A percentile compares a stretch with the other conserved stretches of the same genome.
These are phyloP conservation scores for Talaromyces liani DNA, from an alignment of 495 filamentous ascomycete species.

Conservation along the genomic window DNA sequence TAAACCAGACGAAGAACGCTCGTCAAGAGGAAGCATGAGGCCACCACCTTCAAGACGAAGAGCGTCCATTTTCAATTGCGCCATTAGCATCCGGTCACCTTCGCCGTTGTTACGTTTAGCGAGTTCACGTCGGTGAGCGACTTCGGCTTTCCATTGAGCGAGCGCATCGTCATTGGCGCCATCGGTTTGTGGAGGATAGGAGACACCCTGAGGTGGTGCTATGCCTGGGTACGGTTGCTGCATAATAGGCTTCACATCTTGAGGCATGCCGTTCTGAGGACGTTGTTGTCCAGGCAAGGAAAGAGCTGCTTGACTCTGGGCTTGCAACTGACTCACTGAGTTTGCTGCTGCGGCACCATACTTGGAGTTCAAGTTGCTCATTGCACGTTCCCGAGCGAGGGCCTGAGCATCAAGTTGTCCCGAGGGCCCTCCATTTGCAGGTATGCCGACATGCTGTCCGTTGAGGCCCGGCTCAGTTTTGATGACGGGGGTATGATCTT, in stretches of 20 bases:
- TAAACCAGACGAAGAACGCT: constrained; percentile 17
- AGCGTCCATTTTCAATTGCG: constrained; percentile 46
- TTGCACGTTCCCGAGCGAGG: constrained; percentile 56
- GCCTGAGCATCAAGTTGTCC: constrained; percentile 35
- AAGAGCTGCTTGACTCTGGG: constrained; percentile 30
- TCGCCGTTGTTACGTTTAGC: constrained; percentile 61
- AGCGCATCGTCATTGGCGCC: constrained; percentile 52
- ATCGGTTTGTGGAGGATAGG: constrained; percentile 58
- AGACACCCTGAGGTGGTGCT: constrained; percentile 26
- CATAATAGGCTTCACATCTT: constrained; percentile 33
- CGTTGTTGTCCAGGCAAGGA: constrained; percentile 37
- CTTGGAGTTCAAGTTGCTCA: constrained; percentile 56
- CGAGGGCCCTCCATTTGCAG: constrained; percentile 26
- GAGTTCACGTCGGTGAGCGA: constrained; percentile 45
- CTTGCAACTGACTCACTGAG: constrained; percentile 60
- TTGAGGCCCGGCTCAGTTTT: constrained; percentile 68
- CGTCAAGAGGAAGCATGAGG: constrained; percentile 60
- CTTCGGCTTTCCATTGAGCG: constrained; percentile 51
- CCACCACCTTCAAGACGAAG: constrained; percentile 72
- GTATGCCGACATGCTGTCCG: constrained; percentile 34
- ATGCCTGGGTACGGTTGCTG: constrained; percentile 39
- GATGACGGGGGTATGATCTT: constrained; percentile 45
- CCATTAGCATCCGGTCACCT: constrained; percentile 33
- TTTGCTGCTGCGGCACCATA: constrained; percentile 65
- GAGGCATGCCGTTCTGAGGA: constrained; percentile 35